Conservation (phyloP, 73 alveolate species). For the Paramecium biaurelia region DNA sequence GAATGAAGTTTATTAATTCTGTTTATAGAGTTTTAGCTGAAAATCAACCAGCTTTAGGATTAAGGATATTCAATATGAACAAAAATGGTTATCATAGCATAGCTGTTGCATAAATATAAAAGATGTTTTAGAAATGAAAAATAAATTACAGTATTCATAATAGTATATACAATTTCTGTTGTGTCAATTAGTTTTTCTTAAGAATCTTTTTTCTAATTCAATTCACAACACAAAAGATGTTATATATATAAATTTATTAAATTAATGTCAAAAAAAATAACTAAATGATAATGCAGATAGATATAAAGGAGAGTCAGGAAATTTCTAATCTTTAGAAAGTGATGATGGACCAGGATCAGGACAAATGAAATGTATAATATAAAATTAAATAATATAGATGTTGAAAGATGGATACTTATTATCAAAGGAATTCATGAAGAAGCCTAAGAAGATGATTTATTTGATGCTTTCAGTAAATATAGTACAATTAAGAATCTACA, state of each 20-base stretch:
- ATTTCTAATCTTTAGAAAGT: slow-evolving; percentile 45
- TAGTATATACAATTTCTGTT: background rate
- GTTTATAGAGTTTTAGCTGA: slow-evolving; percentile 70
- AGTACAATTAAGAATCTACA: slow-evolving; percentile 83
- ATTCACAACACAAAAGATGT: background rate
- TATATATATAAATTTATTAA: background rate
- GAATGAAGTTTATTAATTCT: slow-evolving; percentile 86
- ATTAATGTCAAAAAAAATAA: background rate
- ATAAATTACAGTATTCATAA: background rate
- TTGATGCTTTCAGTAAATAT: slow-evolving; percentile 73
- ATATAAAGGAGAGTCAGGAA: slow-evolving; percentile 54
- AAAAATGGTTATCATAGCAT: slow-evolving; percentile 32
- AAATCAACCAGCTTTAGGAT: background rate
- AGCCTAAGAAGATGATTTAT: slow-evolving; percentile 83
- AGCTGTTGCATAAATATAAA: background rate
- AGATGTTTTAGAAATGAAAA: background rate
- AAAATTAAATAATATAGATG: slow-evolving; percentile 32
- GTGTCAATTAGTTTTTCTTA: background rate
- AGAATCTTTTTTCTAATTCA: background rate
- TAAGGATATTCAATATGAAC: background rate
- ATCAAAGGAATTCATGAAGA: slow-evolving; percentile 85
- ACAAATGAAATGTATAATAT: slow-evolving; percentile 23
- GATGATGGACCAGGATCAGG: slow-evolving; percentile 61
- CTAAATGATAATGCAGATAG: slow-evolving; percentile 31
- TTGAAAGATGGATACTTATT: slow-evolving; percentile 79